phyloP scores from a whole-genome alignment of 495 filamentous ascomycete genomes.

The Neurospora sp. region DNA sequence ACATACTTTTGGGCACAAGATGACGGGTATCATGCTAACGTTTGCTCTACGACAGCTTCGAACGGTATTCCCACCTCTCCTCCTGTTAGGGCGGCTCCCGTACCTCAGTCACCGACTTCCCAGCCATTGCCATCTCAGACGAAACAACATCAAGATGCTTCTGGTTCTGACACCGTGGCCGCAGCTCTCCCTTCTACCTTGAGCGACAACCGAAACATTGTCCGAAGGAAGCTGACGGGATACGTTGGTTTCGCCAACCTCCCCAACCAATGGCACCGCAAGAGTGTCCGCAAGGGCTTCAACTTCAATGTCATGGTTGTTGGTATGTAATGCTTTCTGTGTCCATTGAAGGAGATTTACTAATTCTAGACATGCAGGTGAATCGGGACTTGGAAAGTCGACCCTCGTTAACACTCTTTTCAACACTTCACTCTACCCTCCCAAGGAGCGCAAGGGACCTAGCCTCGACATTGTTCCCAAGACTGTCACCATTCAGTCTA shows the following conservation, averaged over 20 bases:
- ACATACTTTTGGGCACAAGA: background rate
- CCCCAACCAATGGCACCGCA: conserved; percentile 99
- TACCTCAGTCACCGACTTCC: conserved; percentile 32
- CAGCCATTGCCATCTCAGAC: conserved; percentile 42
- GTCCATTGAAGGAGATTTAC: background rate
- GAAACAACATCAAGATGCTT: conserved; percentile 43
- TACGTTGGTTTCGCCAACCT: conserved; percentile 98
- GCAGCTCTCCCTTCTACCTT: conserved; percentile 57
- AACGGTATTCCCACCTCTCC: conserved; percentile 33
- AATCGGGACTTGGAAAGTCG: conserved; percentile 98
- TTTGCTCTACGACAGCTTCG: conserved; percentile 29
- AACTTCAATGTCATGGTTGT: conserved; percentile 99
- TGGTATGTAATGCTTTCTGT: conserved; percentile 47
- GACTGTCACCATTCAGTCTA: conserved; percentile 97
- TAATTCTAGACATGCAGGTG: conserved; percentile 49
- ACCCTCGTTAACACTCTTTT: conserved; percentile 98
- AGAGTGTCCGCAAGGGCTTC: conserved; percentile 99
- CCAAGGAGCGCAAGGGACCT: conserved; percentile 92
- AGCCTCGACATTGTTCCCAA: conserved; percentile 98
- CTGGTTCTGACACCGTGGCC: conserved; percentile 71
- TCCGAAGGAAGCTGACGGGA: conserved; percentile 93
- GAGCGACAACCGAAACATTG: conserved; percentile 90
- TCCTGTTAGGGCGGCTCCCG: conserved; percentile 21
- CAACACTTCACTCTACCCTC: conserved; percentile 98
- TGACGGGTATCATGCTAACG: conserved; percentile 18